phyloP scores from a whole-genome alignment of 192 early-diverging fungal species.

The Coemansia furcata region DNA sequence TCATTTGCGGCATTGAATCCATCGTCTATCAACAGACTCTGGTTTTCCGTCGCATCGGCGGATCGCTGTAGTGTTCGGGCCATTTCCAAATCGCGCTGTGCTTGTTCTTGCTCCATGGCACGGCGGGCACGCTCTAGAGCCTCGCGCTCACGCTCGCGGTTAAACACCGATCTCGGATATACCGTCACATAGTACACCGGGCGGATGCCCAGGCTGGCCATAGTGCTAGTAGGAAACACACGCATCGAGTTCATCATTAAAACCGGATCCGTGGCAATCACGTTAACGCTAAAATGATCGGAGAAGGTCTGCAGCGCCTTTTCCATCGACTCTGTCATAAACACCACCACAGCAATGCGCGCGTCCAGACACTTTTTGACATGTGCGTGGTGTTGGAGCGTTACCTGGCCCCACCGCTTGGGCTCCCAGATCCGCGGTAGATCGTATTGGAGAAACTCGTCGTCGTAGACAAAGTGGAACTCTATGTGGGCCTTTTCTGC shows the following conservation, averaged over 20 bases:
- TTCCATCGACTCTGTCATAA: constrained; percentile 20
- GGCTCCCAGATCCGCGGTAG: constrained; percentile 23
- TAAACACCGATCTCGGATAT: constrained; percentile 35
- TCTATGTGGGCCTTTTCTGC: constrained; percentile 5
- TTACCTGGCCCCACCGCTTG: constrained; percentile 20
- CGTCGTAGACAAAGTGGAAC: constrained; percentile 35
- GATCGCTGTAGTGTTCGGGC: constrained; percentile 10
- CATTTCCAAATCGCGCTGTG: constrained; percentile 27
- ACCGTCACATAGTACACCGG: constrained; percentile 31
- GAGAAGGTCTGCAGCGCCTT: constrained; percentile 32
- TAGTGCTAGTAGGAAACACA: constrained; percentile 31
- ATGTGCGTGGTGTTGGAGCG: neutral
- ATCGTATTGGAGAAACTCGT: constrained; percentile 20
- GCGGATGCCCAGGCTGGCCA: constrained; percentile 29
- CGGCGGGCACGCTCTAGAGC: constrained; percentile 17
- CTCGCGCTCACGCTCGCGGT: constrained; percentile 27
- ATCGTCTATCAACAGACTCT: neutral
- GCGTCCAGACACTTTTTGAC: constrained; percentile 23
- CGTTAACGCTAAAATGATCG: constrained; percentile 22
- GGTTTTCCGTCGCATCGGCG: neutral
- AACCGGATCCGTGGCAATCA: constrained; percentile 34
- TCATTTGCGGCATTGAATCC: neutral
- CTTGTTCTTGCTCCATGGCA: constrained; percentile 31
- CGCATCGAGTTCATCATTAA: constrained; percentile 31
- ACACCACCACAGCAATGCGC: constrained; percentile 31